Evolutionary conservation across 1,284 basidiomycete genomes (phyloP).

Genomic region (Cystobasidium pallidum): DNA sequence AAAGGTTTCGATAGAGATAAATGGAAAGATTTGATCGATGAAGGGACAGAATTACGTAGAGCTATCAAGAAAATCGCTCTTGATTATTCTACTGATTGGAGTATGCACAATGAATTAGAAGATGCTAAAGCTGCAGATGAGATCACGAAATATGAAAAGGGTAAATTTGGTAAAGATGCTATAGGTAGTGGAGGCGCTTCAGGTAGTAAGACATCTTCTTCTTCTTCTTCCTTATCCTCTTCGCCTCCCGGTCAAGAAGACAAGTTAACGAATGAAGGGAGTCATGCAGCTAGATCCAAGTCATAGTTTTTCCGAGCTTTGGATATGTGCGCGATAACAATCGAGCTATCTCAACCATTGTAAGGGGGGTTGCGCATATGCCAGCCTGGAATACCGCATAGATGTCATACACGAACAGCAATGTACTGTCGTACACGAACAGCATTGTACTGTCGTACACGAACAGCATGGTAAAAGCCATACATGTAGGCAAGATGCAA

Average conservation of each 20-base stretch:
- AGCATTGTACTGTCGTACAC: no score
- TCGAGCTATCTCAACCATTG: neutral
- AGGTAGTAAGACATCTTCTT: neutral
- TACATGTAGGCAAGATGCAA: no score
- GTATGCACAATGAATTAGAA: constrained; percentile 36
- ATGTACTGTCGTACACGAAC: no score
- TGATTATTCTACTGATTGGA: constrained; percentile 41
- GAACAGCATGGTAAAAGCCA: no score
- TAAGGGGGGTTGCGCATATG: no score
- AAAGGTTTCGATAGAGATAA: constrained; percentile 43
- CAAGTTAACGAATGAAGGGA: neutral
- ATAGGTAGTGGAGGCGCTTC: constrained; percentile 12
- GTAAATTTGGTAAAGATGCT: constrained; percentile 18
- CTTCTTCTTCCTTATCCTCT: neutral
- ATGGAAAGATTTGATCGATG: constrained; percentile 41
- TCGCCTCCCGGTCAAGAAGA: neutral
- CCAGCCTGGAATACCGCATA: no score
- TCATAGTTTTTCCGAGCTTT: no score
- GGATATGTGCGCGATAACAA: no score
- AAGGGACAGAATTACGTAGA: constrained; percentile 40
- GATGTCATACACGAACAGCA: no score
- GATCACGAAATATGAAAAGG: constrained; percentile 37
- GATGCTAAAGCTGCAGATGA: constrained; percentile 33
- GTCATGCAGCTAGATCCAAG: constrained; percentile 16
- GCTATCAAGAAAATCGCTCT: constrained; percentile 44